Conservation (phyloP, 495 filamentous ascomycete species). For the Penicillium salamii region DNA sequence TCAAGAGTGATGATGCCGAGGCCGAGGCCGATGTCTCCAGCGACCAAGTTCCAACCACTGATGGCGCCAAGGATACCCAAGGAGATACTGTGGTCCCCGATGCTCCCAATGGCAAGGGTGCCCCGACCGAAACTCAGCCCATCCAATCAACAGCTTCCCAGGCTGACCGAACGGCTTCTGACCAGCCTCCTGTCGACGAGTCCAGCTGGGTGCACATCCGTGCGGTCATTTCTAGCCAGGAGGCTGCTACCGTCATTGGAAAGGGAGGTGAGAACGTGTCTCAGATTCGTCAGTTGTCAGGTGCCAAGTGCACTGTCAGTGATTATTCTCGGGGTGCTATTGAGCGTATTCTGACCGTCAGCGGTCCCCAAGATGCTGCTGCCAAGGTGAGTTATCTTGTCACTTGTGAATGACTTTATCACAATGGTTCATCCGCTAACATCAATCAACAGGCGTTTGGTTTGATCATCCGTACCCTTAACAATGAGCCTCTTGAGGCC, state of each 20-base stretch:
- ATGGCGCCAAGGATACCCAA: conserved; percentile 48
- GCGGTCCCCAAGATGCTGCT: conserved; percentile 89
- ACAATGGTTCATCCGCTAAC: conserved; percentile 9
- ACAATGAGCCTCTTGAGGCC: conserved; percentile 86
- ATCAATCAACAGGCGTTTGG: conserved; percentile 76
- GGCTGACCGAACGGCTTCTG: conserved; percentile 49
- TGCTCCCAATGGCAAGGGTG: conserved; percentile 55
- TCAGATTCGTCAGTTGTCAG: conserved; percentile 84
- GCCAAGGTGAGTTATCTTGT: conserved; percentile 71
- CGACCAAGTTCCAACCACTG: conserved; percentile 28
- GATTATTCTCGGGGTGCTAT: conserved; percentile 96
- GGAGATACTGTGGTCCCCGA: conserved; percentile 73
- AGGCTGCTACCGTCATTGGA: conserved; percentile 96
- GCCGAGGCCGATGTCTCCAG: conserved; percentile 55
- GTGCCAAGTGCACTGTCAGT: conserved; percentile 96
- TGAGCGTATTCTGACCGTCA: conserved; percentile 95
- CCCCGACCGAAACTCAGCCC: conserved; percentile 51
- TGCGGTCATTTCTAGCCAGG: conserved; percentile 87
- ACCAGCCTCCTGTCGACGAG: conserved; percentile 70
- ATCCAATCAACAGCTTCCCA: conserved; percentile 63
- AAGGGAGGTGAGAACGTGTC: conserved; percentile 99
- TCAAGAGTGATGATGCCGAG: conserved; percentile 56
- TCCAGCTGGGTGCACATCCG: conserved; percentile 95
- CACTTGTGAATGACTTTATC: no score
- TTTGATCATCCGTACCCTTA: conserved; percentile 94